Percentiles rank a stretch among this genome's conserved stretches.
Evolutionary conservation across 164 flowering plant genomes (phyloP).

Genomic region (Vitis rotundifolia): DNA sequence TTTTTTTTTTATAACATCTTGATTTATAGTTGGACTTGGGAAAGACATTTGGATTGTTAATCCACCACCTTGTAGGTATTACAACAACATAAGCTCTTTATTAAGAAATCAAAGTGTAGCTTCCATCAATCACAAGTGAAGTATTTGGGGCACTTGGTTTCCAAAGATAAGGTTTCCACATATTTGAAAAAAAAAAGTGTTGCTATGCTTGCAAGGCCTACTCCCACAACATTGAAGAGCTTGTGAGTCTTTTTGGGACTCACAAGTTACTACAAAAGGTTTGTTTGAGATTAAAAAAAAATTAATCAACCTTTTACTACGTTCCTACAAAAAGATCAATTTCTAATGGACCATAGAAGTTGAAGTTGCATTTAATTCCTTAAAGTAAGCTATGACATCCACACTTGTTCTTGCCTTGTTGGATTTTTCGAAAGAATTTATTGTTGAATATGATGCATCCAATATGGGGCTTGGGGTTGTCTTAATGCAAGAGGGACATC

Average conservation of each 20-base stretch:
- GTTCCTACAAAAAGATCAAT: background rate
- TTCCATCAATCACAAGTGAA: background rate
- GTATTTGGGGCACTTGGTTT: constrained; percentile 10
- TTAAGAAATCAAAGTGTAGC: background rate
- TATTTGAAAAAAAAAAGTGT: background rate
- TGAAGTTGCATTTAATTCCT: background rate
- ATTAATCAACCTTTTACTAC: background rate
- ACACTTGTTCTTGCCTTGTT: background rate
- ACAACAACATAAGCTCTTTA: background rate
- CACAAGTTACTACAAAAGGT: constrained; percentile 1
- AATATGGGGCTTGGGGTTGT: background rate
- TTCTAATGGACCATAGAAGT: background rate
- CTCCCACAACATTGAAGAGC: background rate
- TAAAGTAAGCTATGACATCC: background rate
- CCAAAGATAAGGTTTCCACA: background rate
- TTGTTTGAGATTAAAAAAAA: background rate
- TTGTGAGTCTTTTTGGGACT: background rate
- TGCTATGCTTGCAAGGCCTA: background rate
- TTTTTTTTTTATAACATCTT: constrained; percentile 6
- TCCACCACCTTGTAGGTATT: background rate
- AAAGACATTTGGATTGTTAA: background rate
- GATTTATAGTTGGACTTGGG: background rate
- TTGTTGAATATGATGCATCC: background rate
- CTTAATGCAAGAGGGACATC: background rate
- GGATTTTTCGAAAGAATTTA: background rate